Evolutionary conservation across 2,329 filamentous ascomycete species (phyloP).

Genomic region (Chalaropsis ovoidea): DNA sequence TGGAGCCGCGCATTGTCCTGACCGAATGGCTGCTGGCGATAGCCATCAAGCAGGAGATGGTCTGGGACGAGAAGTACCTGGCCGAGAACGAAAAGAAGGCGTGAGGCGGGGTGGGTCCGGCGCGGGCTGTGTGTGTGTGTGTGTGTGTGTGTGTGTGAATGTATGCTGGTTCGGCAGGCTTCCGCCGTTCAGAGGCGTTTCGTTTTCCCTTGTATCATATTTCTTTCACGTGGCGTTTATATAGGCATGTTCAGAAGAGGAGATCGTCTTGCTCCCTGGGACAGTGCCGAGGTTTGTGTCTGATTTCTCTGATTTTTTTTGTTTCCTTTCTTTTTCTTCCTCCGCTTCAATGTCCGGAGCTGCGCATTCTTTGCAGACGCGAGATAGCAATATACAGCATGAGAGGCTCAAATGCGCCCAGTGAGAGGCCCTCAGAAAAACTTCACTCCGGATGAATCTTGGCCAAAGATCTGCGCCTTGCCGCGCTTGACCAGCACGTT

Average conservation of each 20-base stretch:
- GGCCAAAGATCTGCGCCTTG: conserved; percentile 87
- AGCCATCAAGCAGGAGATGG: conserved; percentile 75
- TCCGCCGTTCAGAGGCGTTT: background rate
- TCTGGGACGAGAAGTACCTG: conserved; percentile 55
- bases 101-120: background rate
- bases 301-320: conserved; percentile 15
- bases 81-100: conserved; percentile 31
- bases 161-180: background rate
- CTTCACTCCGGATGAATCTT: conserved; percentile 82
- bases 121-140: conserved; percentile 1
- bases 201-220: background rate
- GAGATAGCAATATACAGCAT: no score
- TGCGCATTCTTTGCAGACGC: no score
- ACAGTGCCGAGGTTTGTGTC: background rate
- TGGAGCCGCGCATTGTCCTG: conserved; percentile 68
- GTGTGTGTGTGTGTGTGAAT: background rate
- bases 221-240: conserved; percentile 5
- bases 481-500: conserved; percentile 76
- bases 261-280: background rate
- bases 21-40: conserved; percentile 85
- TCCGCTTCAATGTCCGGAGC: background rate
- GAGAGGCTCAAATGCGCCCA: no score
- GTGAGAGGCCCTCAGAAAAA: conserved; percentile 59
- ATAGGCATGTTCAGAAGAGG: background rate
- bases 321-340: background rate